phyloP scores from a whole-genome alignment of 192 early-diverging fungal species.

The Podila verticillata region DNA sequence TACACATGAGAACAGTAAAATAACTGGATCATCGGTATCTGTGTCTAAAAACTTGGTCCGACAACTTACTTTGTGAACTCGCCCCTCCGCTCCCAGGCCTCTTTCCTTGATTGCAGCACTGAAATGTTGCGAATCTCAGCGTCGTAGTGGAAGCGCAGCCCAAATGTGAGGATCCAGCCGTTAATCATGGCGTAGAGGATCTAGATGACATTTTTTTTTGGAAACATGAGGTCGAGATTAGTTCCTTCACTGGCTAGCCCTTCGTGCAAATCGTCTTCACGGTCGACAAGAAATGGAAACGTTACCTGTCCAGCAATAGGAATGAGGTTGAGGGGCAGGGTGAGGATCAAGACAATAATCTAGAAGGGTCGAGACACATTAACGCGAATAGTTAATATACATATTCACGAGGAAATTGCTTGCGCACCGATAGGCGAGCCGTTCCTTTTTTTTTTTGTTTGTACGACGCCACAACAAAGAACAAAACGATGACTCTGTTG shows the following conservation, averaged over 20 bases:
- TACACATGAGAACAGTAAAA: too few species aligned
- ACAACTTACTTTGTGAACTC: slow-evolving; percentile 38
- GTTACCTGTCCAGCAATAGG: slow-evolving; percentile 46
- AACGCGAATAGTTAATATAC: too few species aligned
- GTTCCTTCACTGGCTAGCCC: too few species aligned
- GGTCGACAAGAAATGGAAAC: too few species aligned
- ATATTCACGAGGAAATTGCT: too few species aligned
- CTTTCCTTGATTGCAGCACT: slow-evolving; percentile 51
- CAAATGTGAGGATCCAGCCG: slow-evolving; percentile 64
- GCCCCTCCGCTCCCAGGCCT: slow-evolving; percentile 51
- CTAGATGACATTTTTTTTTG: slow-evolving; percentile 23
- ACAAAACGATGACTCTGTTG: neutral
- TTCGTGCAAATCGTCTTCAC: too few species aligned
- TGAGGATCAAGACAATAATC: slow-evolving; percentile 37
- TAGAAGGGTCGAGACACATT: neutral
- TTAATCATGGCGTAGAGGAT: slow-evolving; percentile 57
- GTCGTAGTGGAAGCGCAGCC: slow-evolving; percentile 61
- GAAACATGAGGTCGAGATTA: too few species aligned
- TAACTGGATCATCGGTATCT: too few species aligned
- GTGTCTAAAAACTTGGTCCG: too few species aligned
- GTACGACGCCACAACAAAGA: slow-evolving; percentile 10
- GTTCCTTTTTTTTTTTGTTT: neutral
- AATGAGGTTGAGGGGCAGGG: slow-evolving; percentile 29
- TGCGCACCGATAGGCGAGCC: too few species aligned
- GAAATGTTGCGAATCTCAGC: slow-evolving; percentile 60